A percentile compares a stretch with the other conserved stretches of the same genome.
phyloP scores from a whole-genome alignment of 108 stramenopile species.

The Mediolabrus comicus region DNA sequence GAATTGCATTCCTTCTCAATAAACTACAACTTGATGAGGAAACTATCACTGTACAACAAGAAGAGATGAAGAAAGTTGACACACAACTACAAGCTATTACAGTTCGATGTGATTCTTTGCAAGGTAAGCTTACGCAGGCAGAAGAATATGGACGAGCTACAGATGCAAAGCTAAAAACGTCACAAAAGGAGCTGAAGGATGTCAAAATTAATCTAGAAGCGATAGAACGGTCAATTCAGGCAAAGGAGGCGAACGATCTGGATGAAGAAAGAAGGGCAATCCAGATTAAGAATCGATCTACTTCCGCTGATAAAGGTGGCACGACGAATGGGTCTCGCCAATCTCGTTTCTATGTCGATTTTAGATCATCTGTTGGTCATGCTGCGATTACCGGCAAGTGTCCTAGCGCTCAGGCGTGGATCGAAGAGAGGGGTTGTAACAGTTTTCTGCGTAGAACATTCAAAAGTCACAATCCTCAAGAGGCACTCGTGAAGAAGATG shows the following conservation, averaged over 20 bases:
- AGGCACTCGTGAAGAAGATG: slow-evolving; percentile 54
- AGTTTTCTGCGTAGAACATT: slow-evolving; percentile 52
- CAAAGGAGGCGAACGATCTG: slow-evolving; percentile 35
- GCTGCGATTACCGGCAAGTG: slow-evolving; percentile 44
- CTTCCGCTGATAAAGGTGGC: background rate
- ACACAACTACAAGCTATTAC: slow-evolving; percentile 54
- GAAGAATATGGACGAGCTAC: slow-evolving; percentile 39
- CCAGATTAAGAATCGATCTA: slow-evolving; percentile 28
- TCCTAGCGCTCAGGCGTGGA: slow-evolving; percentile 52
- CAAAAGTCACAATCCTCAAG: slow-evolving; percentile 60
- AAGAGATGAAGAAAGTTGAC: slow-evolving; percentile 72
- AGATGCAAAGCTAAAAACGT: slow-evolving; percentile 17
- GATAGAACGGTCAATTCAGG: slow-evolving; percentile 32
- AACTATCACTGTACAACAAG: slow-evolving; percentile 56
- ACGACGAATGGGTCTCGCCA: slow-evolving; percentile 40
- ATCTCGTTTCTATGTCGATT: slow-evolving; percentile 51
- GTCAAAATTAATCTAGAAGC: slow-evolving; percentile 41
- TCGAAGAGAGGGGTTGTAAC: slow-evolving; percentile 54
- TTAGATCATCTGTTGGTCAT: slow-evolving; percentile 39
- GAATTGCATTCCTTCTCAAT: slow-evolving; percentile 74
- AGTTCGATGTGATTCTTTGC: slow-evolving; percentile 58
- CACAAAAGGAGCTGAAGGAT: slow-evolving; percentile 44
- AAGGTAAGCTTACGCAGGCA: slow-evolving; percentile 58
- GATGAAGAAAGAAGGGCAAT: slow-evolving; percentile 22
- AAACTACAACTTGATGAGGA: slow-evolving; percentile 83